phyloP scores from a whole-genome alignment of 2,329 filamentous ascomycete species.

The Erysiphe pulchra region DNA sequence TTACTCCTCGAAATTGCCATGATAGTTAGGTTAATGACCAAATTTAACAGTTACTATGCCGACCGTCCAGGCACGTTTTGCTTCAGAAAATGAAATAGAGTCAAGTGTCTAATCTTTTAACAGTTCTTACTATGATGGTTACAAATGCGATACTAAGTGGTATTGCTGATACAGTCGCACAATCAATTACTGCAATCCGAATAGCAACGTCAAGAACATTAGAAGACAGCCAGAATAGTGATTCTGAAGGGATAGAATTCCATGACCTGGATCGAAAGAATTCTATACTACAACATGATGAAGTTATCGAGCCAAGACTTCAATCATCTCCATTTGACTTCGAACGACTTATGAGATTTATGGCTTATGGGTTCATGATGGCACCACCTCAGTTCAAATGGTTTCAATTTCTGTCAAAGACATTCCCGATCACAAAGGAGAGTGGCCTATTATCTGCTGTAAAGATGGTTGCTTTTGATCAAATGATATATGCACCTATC shows the following conservation, averaged over 20 bases:
- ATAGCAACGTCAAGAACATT: conserved; percentile 37
- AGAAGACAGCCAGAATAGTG: conserved; percentile 29
- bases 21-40: conserved; percentile 53
- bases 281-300: conserved; percentile 34
- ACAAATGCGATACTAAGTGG: conserved; percentile 91
- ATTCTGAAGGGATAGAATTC: conserved; percentile 64
- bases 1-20: conserved; percentile 76
- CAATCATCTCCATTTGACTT: conserved; percentile 80
- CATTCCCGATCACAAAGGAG: conserved; percentile 65
- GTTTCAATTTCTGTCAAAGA: conserved; percentile 62
- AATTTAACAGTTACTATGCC: conserved; percentile 87
- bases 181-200: conserved; percentile 67
- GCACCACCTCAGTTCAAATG: conserved; percentile 86
- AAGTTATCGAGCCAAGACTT: conserved; percentile 35
- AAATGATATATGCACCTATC: conserved; percentile 76
- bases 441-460: conserved; percentile 51
- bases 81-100: not conserved
- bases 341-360: conserved; percentile 78
- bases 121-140: conserved; percentile 94
- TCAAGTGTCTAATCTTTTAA: conserved; percentile 1
- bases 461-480: conserved; percentile 79
- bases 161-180: conserved; percentile 86
- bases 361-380: conserved; percentile 94
- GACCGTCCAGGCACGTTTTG: conserved; percentile 43
- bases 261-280: conserved; percentile 67